These are phyloP conservation scores for Colletotrichum musicola DNA, from an alignment of 2,329 filamentous ascomycete species.

Conservation along the genomic window DNA sequence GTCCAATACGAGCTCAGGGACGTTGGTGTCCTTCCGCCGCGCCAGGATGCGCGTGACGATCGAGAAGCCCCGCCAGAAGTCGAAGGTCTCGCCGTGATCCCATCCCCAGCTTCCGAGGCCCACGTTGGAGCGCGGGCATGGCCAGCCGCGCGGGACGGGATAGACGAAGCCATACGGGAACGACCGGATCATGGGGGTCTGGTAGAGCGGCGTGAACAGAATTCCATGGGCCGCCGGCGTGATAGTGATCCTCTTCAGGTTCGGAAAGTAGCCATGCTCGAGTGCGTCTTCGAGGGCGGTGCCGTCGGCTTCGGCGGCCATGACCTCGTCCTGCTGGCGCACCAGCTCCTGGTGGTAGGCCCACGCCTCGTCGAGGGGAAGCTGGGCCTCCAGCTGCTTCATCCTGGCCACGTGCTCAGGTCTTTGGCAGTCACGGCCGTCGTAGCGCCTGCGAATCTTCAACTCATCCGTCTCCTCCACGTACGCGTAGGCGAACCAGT, in stretches of 20 bases:
- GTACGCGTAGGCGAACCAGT: no score
- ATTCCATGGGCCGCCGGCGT: conserved; percentile 55
- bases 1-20: conserved; percentile 53
- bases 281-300: conserved; percentile 49
- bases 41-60: conserved; percentile 40
- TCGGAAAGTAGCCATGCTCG: conserved; percentile 46
- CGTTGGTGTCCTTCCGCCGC: conserved; percentile 12
- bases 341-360: no score
- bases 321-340: no score
- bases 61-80: conserved; percentile 49
- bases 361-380: no score
- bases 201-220: conserved; percentile 51
- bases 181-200: conserved; percentile 57
- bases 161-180: conserved; percentile 56
- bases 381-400: no score
- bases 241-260: conserved; percentile 51
- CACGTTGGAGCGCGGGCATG: conserved; percentile 6
- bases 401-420: no score
- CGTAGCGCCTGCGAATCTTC: no score
- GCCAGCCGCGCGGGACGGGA: conserved; percentile 51
- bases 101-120: conserved; percentile 3
- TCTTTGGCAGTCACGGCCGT: no score
- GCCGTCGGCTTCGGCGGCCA: conserved; percentile 43
- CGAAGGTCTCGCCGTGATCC: conserved; percentile 36
- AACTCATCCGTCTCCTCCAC: no score